Percentiles rank a stretch among this genome's conserved stretches.
These are phyloP conservation scores for Talaromyces thailandensis DNA, from an alignment of 495 filamentous ascomycete species.

Conservation along the genomic window DNA sequence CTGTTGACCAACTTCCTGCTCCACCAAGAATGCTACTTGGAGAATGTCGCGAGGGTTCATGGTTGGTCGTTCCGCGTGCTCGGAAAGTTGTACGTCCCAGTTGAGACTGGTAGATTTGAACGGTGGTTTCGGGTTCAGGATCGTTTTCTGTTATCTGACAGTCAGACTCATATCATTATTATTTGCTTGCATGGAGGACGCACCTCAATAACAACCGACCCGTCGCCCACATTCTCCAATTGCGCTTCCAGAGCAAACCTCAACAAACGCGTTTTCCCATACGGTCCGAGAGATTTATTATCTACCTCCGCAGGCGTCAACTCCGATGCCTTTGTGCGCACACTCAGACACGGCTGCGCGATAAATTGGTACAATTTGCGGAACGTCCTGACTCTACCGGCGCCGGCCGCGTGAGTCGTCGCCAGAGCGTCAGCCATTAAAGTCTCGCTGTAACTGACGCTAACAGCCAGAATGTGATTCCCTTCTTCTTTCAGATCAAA, in stretches of 20 bases:
- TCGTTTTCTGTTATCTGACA: slow-evolving; percentile 30
- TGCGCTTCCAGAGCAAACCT: slow-evolving; percentile 79
- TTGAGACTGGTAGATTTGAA: slow-evolving; percentile 50
- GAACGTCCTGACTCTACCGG: slow-evolving; percentile 74
- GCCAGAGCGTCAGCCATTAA: slow-evolving; percentile 35
- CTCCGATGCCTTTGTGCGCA: slow-evolving; percentile 75
- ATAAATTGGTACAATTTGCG: slow-evolving; percentile 96
- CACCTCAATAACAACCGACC: slow-evolving; percentile 33
- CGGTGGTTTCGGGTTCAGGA: slow-evolving; percentile 42
- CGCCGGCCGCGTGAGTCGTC: slow-evolving; percentile 8
- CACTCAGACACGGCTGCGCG: slow-evolving; percentile 78
- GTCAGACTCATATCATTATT: not conserved
- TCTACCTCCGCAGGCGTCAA: slow-evolving; percentile 37
- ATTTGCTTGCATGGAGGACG: not conserved
- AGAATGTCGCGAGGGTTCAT: slow-evolving; percentile 79
- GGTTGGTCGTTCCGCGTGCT: slow-evolving; percentile 41
- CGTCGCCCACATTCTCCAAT: slow-evolving; percentile 76
- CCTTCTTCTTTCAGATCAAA: slow-evolving; percentile 93
- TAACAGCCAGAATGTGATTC: slow-evolving; percentile 87
- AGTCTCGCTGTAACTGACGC: slow-evolving; percentile 76
- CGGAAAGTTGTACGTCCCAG: slow-evolving; percentile 38
- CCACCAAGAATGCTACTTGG: slow-evolving; percentile 83
- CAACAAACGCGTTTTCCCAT: slow-evolving; percentile 33
- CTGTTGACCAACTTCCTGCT: slow-evolving; percentile 49
- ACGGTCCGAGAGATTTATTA: slow-evolving; percentile 36